Base-by-base conservation (phyloP, 768 basidiomycete species). In the Psilocybe cyanescens region DNA sequence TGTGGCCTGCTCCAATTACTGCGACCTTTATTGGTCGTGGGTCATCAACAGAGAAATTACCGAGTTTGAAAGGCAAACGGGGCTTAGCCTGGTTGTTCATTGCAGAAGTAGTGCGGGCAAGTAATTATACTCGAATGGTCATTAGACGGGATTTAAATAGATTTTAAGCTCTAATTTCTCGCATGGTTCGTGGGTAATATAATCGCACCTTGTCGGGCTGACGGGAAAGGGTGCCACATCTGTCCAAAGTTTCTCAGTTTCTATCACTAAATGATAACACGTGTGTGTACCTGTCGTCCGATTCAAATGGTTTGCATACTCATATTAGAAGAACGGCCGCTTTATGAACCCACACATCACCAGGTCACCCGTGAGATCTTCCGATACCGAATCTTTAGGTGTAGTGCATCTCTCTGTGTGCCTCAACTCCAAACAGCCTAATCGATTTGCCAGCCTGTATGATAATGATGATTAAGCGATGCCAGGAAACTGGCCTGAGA, bases 1-100 rank as follows among this genome's bases (percentile, higher is more conserved):
- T 83, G 69, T 80, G 87, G 1, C 87, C 86, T 8, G 86, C 84
- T 35, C 87, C 86, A 35, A 88, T 83, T 29, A 79, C 73, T 4
- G 83, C 78, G 29, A 87, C 83, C 64, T 78, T 83, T 57, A 87
- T 82, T 16, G 80, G 83, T 29, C 84, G 77, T 30, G 78, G 68
- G 49, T 85, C 83, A 66, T 86, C 86, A 56, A 87, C 77, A 30
- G 78, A 72, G 62, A 85, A 84, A 39, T 76, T 68, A 1, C 81
- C 81, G 8, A 62, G 59, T 37, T 56, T 59, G 48, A 19, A 83
- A 62, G 8, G 66, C 59, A 65, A 68, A 71, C 46, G 60, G 52
- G 39, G 47, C 11, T 30, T 51, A n/a, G 17, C 45, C 29, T 46
- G 44, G 14, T 44, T 31, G 33, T 47, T 44, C 52, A 55, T 57